Evolutionary conservation across 495 filamentous ascomycete genomes (phyloP).

Genomic region (Annulohypoxylon bovei): DNA sequence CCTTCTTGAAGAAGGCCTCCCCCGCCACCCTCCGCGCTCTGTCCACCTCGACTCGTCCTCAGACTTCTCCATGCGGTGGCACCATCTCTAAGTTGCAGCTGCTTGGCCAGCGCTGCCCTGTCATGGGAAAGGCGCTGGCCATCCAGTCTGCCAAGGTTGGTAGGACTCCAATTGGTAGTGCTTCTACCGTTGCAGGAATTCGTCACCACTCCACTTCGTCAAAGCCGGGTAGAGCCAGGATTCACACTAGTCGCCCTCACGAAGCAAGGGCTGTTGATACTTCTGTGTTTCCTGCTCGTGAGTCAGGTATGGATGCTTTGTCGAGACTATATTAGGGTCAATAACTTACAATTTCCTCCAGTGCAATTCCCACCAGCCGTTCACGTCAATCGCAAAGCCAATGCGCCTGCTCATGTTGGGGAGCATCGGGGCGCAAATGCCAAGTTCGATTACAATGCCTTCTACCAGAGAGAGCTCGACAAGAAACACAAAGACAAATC

Average conservation of each 20-base stretch:
- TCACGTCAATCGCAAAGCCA: conserved; percentile 50
- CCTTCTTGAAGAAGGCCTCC: conserved; percentile 94
- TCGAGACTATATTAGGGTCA: neutral
- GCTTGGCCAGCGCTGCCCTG: conserved; percentile 91
- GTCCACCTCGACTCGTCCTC: conserved; percentile 78
- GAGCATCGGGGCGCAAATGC: conserved; percentile 42
- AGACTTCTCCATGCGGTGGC: conserved; percentile 79
- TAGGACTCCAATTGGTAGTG: conserved; percentile 43
- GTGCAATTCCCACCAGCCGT: conserved; percentile 53
- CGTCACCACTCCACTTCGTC: conserved; percentile 57
- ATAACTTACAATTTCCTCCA: conserved; percentile 41
- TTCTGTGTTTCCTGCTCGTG: conserved; percentile 64
- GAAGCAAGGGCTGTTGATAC: conserved; percentile 77
- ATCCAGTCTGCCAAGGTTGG: conserved; percentile 75
- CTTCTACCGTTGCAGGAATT: conserved; percentile 56
- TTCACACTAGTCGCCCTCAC: conserved; percentile 80
- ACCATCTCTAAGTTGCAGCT: conserved; percentile 98
- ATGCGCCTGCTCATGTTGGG: conserved; percentile 35
- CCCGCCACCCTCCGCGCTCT: conserved; percentile 88
- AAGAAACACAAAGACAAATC: conserved; percentile 99
- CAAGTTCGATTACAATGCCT: conserved; percentile 89
- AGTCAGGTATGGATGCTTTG: conserved; percentile 61
- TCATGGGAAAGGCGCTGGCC: conserved; percentile 97
- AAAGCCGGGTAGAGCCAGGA: conserved; percentile 69
- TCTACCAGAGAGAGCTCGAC: conserved; percentile 87